phyloP scores from a whole-genome alignment of 306 rosid genomes.

The Adenanthera pavonina region DNA sequence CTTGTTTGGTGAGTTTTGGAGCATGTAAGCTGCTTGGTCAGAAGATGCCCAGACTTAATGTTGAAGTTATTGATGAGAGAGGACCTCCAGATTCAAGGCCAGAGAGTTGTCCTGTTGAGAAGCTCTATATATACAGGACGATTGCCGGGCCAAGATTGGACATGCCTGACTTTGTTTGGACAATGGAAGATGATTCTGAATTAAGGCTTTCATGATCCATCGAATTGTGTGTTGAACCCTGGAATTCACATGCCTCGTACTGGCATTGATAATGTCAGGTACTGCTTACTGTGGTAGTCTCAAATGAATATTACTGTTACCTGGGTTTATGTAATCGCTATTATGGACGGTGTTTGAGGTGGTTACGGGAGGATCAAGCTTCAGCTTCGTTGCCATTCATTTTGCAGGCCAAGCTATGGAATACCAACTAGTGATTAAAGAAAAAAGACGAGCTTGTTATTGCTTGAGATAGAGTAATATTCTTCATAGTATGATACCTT shows the following conservation, averaged over 20 bases:
- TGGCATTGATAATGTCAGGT: constrained; percentile 40
- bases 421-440: constrained; percentile 50
- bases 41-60: constrained; percentile 22
- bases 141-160: constrained; percentile 64
- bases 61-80: constrained; percentile 25
- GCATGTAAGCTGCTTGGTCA: constrained; percentile 22
- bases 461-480: constrained; percentile 42
- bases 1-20: constrained; percentile 22
- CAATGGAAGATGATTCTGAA: constrained; percentile 53
- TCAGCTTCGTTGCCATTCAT: constrained; percentile 56
- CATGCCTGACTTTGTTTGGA: constrained; percentile 70
- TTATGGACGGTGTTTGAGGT: constrained; percentile 40
- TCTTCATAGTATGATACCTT: constrained; percentile 49
- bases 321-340: constrained; percentile 53
- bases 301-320: constrained; percentile 30
- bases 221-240: not conserved
- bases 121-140: constrained; percentile 66
- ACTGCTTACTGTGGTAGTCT: constrained; percentile 41
- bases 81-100: constrained; percentile 23
- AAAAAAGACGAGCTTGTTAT: constrained; percentile 47
- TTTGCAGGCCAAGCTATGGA: constrained; percentile 66
- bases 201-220: constrained; percentile 42
- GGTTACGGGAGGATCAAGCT: constrained; percentile 46
- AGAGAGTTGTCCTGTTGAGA: constrained; percentile 67
- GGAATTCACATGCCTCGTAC: not conserved